Conservation (phyloP, 495 filamentous ascomycete species). For the Podospora comata region DNA sequence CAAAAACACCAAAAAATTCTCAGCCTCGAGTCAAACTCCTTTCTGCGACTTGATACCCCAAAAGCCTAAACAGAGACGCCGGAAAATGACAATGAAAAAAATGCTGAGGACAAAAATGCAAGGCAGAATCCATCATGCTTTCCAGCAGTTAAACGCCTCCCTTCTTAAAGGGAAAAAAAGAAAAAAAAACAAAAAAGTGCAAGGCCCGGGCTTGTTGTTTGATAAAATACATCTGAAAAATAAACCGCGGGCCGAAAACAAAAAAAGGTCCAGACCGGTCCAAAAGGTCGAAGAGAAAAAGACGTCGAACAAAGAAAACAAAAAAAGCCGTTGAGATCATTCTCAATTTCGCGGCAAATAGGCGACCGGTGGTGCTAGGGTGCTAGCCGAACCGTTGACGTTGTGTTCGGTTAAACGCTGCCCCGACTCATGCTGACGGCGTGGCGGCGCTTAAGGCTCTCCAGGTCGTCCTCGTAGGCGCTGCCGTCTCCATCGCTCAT, state of each 20-base stretch:
- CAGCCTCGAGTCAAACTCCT: neutral
- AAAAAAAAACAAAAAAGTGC: neutral
- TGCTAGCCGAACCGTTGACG: neutral
- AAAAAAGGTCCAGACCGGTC: neutral
- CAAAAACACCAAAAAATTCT: neutral
- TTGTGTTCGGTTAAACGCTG: slow-evolving; percentile 18
- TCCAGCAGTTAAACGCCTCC: neutral
- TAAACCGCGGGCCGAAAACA: neutral
- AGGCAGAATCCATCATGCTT: neutral
- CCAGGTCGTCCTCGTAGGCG: slow-evolving; percentile 34
- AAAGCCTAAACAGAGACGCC: neutral
- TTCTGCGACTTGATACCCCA: too few relatives aligned
- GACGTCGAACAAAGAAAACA: neutral
- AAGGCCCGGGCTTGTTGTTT: neutral
- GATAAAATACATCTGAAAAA: neutral
- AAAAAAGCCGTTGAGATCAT: neutral
- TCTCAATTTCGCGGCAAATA: neutral
- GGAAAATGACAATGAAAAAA: neutral
- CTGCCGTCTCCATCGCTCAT: slow-evolving; percentile 42
- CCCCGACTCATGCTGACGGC: slow-evolving; percentile 24
- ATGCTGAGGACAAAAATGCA: neutral
- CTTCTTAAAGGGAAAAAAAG: neutral
- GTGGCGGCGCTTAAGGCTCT: slow-evolving; percentile 21
- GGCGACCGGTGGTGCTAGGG: neutral
- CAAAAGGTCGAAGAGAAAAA: neutral